phyloP scores from a whole-genome alignment of 306 rosid genomes.

The Glycyrrhiza uralensis region DNA sequence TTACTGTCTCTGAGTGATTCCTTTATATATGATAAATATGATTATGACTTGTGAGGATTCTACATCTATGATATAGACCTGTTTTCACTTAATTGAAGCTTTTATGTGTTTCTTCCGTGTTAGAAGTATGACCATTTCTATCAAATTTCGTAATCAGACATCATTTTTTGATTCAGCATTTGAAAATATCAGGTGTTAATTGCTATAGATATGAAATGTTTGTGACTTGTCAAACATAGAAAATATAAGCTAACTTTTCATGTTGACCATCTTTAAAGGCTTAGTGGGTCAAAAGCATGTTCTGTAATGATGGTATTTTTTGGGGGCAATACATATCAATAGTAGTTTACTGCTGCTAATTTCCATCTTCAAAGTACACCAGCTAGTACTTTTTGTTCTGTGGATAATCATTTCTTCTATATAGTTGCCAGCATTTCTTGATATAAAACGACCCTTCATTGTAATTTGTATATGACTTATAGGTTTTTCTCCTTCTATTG shows the following conservation, averaged over 20 bases:
- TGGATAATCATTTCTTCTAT: slow-evolving; percentile 13
- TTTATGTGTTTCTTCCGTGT: neutral
- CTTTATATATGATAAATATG: slow-evolving; percentile 6
- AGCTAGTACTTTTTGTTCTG: neutral
- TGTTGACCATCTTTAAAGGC: neutral
- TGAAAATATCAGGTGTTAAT: neutral
- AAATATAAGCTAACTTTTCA: neutral
- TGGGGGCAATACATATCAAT: neutral
- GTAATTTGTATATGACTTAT: slow-evolving; percentile 2
- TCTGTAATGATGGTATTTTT: no score
- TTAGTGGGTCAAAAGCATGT: neutral
- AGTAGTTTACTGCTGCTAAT: slow-evolving; percentile 15
- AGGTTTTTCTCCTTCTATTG: neutral
- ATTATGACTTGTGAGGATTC: neutral
- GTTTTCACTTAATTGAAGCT: neutral
- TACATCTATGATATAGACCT: neutral
- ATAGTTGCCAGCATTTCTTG: slow-evolving; percentile 13
- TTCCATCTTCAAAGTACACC: neutral
- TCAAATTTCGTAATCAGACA: neutral
- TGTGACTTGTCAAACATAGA: neutral
- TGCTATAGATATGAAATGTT: neutral
- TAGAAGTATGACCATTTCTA: slow-evolving; percentile 1
- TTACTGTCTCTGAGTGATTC: slow-evolving; percentile 8
- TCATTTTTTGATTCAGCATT: neutral
- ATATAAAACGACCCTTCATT: neutral